Conservation (phyloP, 1,139 yeast genomes). For the Pichia sp. region DNA sequence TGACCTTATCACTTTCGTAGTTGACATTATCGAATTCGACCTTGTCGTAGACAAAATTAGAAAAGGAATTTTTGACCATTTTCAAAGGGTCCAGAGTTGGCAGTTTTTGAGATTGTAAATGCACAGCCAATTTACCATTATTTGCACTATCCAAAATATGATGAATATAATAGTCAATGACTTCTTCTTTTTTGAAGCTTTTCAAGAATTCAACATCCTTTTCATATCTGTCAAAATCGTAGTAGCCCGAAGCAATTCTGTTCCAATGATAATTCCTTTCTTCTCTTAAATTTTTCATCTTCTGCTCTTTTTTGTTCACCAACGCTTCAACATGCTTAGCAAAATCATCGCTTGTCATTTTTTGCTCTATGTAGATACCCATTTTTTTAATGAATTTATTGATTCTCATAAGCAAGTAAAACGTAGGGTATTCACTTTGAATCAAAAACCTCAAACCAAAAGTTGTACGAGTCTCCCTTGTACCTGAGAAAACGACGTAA, state of each 20-base stretch:
- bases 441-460: constrained; percentile 74
- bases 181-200: constrained; percentile 50
- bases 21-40: constrained; percentile 28
- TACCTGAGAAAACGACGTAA: constrained; percentile 81
- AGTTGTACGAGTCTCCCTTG: constrained; percentile 64
- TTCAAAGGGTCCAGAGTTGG: constrained; percentile 27
- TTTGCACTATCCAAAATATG: constrained; percentile 39
- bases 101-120: constrained; percentile 58
- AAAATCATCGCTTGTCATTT: constrained; percentile 53
- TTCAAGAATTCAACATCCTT: constrained; percentile 56
- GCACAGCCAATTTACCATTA: constrained; percentile 53
- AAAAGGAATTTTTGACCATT: constrained; percentile 25
- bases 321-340: constrained; percentile 66
- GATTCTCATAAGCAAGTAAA: constrained; percentile 75
- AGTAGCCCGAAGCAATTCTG: constrained; percentile 68
- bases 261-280: constrained; percentile 67
- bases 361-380: constrained; percentile 17
- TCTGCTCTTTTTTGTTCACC: constrained; percentile 60
- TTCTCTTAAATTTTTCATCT: constrained; percentile 71
- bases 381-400: constrained; percentile 50
- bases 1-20: constrained; percentile 27
- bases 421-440: constrained; percentile 78
- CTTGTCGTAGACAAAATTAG: constrained; percentile 28
- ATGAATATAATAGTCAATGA: constrained; percentile 50
- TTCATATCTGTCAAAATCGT: constrained; percentile 60